These are phyloP conservation scores for Zygotorulaspora mrakii DNA, from an alignment of 1,139 yeast species.

Conservation along the genomic window DNA sequence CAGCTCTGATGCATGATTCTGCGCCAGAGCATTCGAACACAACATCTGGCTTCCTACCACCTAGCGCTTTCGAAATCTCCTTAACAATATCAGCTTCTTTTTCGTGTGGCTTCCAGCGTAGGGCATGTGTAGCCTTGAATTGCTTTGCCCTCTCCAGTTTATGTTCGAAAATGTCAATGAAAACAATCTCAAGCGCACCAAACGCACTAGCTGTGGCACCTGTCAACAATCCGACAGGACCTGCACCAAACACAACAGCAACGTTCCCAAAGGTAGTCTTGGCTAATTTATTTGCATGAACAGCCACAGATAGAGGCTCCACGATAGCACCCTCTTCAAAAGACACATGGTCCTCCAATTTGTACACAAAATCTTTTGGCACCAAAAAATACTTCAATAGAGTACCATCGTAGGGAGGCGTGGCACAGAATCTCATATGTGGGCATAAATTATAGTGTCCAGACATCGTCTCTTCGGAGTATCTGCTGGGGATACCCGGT, in stretches of 20 bases:
- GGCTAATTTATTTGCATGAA: conserved; percentile 75
- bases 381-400: conserved; percentile 64
- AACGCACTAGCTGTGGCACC: conserved; percentile 78
- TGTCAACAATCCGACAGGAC: conserved; percentile 82
- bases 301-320: conserved; percentile 85
- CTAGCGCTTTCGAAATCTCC: conserved; percentile 41
- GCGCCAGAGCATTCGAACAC: conserved; percentile 75
- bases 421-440: conserved; percentile 81
- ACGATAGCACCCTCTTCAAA: conserved; percentile 85
- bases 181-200: conserved; percentile 60
- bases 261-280: conserved; percentile 65
- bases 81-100: conserved; percentile 39
- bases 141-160: conserved; percentile 33
- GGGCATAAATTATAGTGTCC: conserved; percentile 82
- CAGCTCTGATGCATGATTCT: conserved; percentile 62
- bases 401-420: conserved; percentile 72
- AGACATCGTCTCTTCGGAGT: conserved; percentile 65
- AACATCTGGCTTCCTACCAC: conserved; percentile 51
- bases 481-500: conserved; percentile 79
- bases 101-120: conserved; percentile 43
- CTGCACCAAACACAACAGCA: conserved; percentile 84
- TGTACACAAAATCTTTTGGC: conserved; percentile 82
- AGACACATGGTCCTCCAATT: conserved; percentile 70
- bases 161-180: conserved; percentile 34
- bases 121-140: conserved; percentile 44